Percentiles rank a stretch among this genome's conserved stretches.
These are phyloP conservation scores for Mortierella sp. DNA, from an alignment of 371 early-diverging fungal species.

Conservation along the genomic window DNA sequence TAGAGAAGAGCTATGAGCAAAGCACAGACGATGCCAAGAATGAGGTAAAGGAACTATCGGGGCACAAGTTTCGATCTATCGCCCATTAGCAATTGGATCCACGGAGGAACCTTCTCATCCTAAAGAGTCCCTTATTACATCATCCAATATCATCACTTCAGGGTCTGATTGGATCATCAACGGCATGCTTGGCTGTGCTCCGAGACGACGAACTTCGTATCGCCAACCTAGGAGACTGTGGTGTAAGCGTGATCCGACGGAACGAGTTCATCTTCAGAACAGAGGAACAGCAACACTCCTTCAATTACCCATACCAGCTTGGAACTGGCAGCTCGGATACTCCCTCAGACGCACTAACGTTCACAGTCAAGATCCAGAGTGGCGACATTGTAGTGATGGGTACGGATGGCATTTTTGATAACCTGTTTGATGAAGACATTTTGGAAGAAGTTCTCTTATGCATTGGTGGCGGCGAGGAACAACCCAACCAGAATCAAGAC, in stretches of 20 bases:
- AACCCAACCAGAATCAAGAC: constrained; percentile 50
- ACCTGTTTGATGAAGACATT: constrained; percentile 85
- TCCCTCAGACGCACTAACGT: constrained; percentile 81
- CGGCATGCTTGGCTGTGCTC: constrained; percentile 88
- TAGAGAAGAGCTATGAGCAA: constrained; percentile 82
- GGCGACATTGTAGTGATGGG: constrained; percentile 84
- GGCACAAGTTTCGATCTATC: too few relatives aligned
- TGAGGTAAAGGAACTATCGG: constrained; percentile 64
- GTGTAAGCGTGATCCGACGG: constrained; percentile 86
- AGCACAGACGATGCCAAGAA: constrained; percentile 70
- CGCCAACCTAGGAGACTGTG: constrained; percentile 95
- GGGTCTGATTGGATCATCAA: constrained; percentile 87
- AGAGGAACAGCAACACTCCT: constrained; percentile 89
- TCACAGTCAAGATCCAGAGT: constrained; percentile 79
- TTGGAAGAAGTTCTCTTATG: constrained; percentile 75
- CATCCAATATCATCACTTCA: too few relatives aligned
- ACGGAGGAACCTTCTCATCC: too few relatives aligned
- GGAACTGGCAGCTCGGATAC: constrained; percentile 74
- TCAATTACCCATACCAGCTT: constrained; percentile 86
- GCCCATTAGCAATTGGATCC: too few relatives aligned
- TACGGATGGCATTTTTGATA: constrained; percentile 85
- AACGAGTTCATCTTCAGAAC: constrained; percentile 90
- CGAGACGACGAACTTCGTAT: constrained; percentile 92
- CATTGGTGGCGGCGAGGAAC: constrained; percentile 60
- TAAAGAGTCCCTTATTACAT: too few relatives aligned